Conservation (phyloP, 768 basidiomycete species). For the Pulveroboletus ravenelii region DNA sequence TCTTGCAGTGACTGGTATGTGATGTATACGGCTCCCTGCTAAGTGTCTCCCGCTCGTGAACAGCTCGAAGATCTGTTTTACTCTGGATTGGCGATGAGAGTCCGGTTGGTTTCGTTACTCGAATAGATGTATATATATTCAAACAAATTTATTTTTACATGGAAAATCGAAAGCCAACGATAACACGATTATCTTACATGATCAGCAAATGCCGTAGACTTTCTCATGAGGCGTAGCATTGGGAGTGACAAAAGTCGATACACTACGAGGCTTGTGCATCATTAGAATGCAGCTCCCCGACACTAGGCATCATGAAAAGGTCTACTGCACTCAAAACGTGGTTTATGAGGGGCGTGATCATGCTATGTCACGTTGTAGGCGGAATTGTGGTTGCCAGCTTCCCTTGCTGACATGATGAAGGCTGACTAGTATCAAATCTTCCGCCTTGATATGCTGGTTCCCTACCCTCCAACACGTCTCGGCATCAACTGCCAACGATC, state of each 20-base stretch:
- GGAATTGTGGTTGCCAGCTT: constrained; percentile 37
- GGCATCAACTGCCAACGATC: constrained; percentile 51
- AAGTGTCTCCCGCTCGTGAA: no score
- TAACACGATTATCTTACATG: background rate
- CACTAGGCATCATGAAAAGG: background rate
- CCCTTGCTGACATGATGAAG: constrained; percentile 73
- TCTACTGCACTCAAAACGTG: background rate
- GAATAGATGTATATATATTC: background rate
- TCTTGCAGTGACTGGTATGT: no score
- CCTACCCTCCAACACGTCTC: constrained; percentile 57
- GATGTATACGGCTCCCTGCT: no score
- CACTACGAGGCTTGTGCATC: background rate
- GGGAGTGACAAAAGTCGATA: background rate
- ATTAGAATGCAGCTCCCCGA: background rate
- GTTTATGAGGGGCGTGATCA: background rate
- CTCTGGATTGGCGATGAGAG: no score
- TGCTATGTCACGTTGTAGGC: constrained; percentile 21
- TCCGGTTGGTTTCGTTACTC: background rate
- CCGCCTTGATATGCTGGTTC: constrained; percentile 45
- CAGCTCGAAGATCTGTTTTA: no score
- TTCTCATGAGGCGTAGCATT: background rate
- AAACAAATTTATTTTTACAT: background rate
- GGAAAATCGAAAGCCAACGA: background rate
- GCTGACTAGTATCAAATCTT: constrained; percentile 66
- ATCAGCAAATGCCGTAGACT: background rate